Conservation (phyloP, 805 yeast genomes). For the Candida ortonii region DNA sequence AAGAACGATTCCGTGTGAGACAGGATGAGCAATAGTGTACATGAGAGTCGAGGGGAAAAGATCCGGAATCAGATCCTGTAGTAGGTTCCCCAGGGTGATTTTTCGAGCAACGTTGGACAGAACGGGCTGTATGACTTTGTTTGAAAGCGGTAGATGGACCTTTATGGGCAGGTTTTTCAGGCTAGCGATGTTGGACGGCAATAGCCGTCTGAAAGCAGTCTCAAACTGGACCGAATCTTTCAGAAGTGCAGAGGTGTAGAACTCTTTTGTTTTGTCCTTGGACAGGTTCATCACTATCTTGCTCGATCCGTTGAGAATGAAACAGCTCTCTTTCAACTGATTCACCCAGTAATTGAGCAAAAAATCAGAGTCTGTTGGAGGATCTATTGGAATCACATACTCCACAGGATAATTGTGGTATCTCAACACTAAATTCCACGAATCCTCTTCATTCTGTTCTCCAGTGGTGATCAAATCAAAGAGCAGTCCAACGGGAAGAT, state of each 20-base stretch:
- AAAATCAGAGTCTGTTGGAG: slow-evolving; percentile 17
- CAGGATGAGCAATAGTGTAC: slow-evolving; percentile 39
- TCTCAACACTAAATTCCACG: slow-evolving; percentile 48
- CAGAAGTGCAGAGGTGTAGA: slow-evolving; percentile 48
- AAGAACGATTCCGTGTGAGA: slow-evolving; percentile 55
- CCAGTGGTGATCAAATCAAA: slow-evolving; percentile 42
- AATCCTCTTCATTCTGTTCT: slow-evolving; percentile 8
- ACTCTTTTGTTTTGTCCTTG: slow-evolving; percentile 50
- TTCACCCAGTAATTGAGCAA: slow-evolving; percentile 63
- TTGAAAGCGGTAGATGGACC: slow-evolving; percentile 39
- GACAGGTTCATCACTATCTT: slow-evolving; percentile 78
- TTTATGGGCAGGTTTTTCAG: slow-evolving; percentile 47
- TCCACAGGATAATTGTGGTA: slow-evolving; percentile 43
- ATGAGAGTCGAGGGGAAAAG: slow-evolving; percentile 40
- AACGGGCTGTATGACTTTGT: slow-evolving; percentile 35
- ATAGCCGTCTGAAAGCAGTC: slow-evolving; percentile 24
- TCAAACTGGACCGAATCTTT: slow-evolving; percentile 25
- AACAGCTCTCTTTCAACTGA: slow-evolving; percentile 79
- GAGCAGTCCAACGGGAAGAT: slow-evolving; percentile 68
- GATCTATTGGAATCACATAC: slow-evolving; percentile 39
- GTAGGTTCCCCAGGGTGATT: slow-evolving; percentile 37
- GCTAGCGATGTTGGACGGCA: slow-evolving; percentile 23
- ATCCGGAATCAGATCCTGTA: slow-evolving; percentile 43
- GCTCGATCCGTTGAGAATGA: slow-evolving; percentile 70
- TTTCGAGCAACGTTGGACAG: slow-evolving; percentile 16